Evolutionary conservation across 495 filamentous ascomycete genomes (phyloP).

Genomic region (Penicillium silybi): DNA sequence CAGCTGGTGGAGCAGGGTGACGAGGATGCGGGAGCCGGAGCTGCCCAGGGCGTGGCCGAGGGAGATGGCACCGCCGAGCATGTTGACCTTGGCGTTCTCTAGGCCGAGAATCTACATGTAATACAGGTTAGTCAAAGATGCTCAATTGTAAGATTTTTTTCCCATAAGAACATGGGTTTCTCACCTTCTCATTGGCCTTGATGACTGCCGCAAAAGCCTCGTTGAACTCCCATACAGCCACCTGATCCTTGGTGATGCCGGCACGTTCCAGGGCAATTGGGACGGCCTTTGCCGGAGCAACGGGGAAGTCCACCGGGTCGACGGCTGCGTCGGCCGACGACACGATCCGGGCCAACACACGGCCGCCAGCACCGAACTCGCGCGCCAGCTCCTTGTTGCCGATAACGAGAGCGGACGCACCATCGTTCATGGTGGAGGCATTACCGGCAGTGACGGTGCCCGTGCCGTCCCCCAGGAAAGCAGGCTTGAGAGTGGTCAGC

Average conservation of each 20-base stretch:
- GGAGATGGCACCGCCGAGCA: slow-evolving; percentile 85
- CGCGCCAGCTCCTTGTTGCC: slow-evolving; percentile 71
- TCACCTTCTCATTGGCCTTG: slow-evolving; percentile 86
- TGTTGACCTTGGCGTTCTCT: slow-evolving; percentile 74
- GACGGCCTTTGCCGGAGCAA: slow-evolving; percentile 89
- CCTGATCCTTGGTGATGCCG: slow-evolving; percentile 82
- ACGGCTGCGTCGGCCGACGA: slow-evolving; percentile 86
- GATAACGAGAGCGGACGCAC: slow-evolving; percentile 86
- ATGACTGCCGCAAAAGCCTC: slow-evolving; percentile 97
- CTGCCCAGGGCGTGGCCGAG: slow-evolving; percentile 93
- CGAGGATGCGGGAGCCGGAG: slow-evolving; percentile 88
- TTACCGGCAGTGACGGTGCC: slow-evolving; percentile 96
- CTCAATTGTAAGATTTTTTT: background rate
- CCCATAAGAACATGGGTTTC: background rate
- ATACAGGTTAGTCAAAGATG: slow-evolving; percentile 14
- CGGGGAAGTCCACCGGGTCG: slow-evolving; percentile 91
- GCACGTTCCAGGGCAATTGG: slow-evolving; percentile 85
- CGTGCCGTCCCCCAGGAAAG: slow-evolving; percentile 76
- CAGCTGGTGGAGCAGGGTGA: slow-evolving; percentile 84
- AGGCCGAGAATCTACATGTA: slow-evolving; percentile 66
- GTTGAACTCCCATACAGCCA: slow-evolving; percentile 96
- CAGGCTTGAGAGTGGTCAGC: slow-evolving; percentile 80
- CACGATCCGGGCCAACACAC: slow-evolving; percentile 81
- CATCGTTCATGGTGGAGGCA: slow-evolving; percentile 88
- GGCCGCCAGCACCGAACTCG: slow-evolving; percentile 65